Evolutionary conservation across 306 rosid species (phyloP), one percentile per base, ranked within the genome.

Genomic region (Cyamopsis tetragonoloba): DNA sequence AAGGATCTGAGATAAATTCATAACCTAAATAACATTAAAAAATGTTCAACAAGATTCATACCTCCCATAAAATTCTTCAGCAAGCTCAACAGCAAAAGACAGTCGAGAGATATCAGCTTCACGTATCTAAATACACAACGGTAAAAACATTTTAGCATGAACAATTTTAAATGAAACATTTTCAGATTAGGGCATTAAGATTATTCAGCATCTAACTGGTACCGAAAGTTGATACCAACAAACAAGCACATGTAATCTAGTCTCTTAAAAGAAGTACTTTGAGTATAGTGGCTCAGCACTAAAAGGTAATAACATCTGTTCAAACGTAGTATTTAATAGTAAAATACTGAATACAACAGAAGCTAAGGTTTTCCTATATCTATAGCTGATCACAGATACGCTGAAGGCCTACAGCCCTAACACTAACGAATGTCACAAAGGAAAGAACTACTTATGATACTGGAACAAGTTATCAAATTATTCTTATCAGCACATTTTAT

Each of bases 21-120:
- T 31, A 55, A 41, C n/a, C 34, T n/a, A 19, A 51, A 59, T 27
- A 37, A 63, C 23, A 57, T 56, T 35, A 46, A 43, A 27, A 72
- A 72, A 31, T 5, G 32, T 69, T 61, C 30, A 48, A 42, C 41
- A 43, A 74, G 75, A 59, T 57, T 61, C 82, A 66, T 71, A 93
- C 98, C 98, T 93, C 88, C 97, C 97, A 68, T 90, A 90, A 74
- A 93, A 93, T 77, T 93, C 99, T 88, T 93, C 99, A 54, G 99
- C 99, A 62, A 93, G 99, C 81, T 93, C 97, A 63, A 93, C 96
- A 23, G 99, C 99, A 86, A 93, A 93, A 63, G 99, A 93, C 63
- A 93, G 77, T 63, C 99, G 79, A 74, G 96, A 87, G 48, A 93
- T 90, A 73, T 93, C 99, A 74, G 99, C 99, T 84, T 93, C 99